phyloP scores from a whole-genome alignment of 148 eudicot species.

The Arbutus unedo region DNA sequence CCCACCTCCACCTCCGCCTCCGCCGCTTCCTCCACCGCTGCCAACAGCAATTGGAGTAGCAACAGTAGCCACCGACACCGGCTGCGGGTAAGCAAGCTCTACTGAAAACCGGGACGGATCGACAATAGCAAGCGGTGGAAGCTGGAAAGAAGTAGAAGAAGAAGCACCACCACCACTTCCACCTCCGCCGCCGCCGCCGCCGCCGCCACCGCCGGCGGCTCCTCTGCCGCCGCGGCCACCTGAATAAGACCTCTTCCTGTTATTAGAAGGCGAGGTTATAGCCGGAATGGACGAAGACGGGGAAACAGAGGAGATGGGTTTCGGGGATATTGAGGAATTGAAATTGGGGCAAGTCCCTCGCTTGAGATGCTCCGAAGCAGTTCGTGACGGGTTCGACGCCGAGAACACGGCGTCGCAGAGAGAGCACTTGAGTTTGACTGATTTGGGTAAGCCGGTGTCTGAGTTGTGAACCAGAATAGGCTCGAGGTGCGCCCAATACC shows the following conservation, averaged over 20 bases:
- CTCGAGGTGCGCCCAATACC: conserved; percentile 96
- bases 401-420: conserved; percentile 73
- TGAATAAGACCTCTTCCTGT: conserved; percentile 57
- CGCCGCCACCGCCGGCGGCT: background rate
- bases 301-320: conserved; percentile 39
- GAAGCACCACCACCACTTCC: background rate
- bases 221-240: conserved; percentile 25
- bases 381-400: conserved; percentile 90
- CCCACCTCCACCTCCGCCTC: conserved; percentile 12
- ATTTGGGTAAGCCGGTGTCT: conserved; percentile 62
- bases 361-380: conserved; percentile 92
- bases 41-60: conserved; percentile 12
- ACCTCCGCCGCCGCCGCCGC: conserved; percentile 6
- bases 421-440: conserved; percentile 79
- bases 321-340: conserved; percentile 20
- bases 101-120: conserved; percentile 55
- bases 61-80: conserved; percentile 22
- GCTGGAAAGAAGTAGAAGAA: conserved; percentile 25
- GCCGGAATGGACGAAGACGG: conserved; percentile 16
- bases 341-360: conserved; percentile 92
- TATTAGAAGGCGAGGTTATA: conserved; percentile 13
- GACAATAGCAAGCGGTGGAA: conserved; percentile 49
- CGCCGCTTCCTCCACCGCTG: background rate
- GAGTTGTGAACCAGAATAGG: conserved; percentile 59
- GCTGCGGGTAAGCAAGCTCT: conserved; percentile 46